Conservation (phyloP, 2,329 filamentous ascomycete species). For the Cladorrhinum sp. region DNA sequence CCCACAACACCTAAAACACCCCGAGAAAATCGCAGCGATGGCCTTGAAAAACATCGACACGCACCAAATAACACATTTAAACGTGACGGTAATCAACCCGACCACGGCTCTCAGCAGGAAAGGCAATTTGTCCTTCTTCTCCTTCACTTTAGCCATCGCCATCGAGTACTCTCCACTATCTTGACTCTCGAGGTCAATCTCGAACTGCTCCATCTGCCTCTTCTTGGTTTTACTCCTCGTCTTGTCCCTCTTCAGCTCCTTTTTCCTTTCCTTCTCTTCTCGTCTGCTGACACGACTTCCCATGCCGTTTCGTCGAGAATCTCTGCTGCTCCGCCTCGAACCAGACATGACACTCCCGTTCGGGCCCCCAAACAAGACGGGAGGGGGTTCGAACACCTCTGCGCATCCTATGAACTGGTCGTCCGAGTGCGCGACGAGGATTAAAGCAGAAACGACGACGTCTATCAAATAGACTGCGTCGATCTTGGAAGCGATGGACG, state of each 20-base stretch:
- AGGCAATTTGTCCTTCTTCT: slow-evolving; percentile 48
- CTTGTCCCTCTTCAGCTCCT: slow-evolving; percentile 29
- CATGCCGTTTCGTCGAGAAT: slow-evolving; percentile 33
- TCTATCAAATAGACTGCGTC: slow-evolving; percentile 62
- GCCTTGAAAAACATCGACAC: slow-evolving; percentile 56
- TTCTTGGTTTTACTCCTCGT: slow-evolving; percentile 33
- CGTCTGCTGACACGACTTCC: slow-evolving; percentile 20
- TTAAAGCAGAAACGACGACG: slow-evolving; percentile 57
- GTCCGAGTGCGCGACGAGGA: slow-evolving; percentile 58
- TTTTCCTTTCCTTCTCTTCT: slow-evolving; percentile 21
- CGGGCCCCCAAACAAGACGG: slow-evolving; percentile 31
- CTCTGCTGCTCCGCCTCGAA: slow-evolving; percentile 27
- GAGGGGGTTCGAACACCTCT: slow-evolving; percentile 60
- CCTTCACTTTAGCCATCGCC: slow-evolving; percentile 37
- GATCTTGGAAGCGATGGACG: slow-evolving; percentile 56
- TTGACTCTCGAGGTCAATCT: slow-evolving; percentile 63
- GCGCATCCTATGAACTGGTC: slow-evolving; percentile 46
- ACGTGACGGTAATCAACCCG: slow-evolving; percentile 50
- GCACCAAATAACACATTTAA: slow-evolving; percentile 59
- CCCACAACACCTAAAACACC: slow-evolving; percentile 24
- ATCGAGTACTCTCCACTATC: slow-evolving; percentile 41
- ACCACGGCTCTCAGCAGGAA: slow-evolving; percentile 47
- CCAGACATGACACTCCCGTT: slow-evolving; percentile 23
- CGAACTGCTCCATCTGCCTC: slow-evolving; percentile 53
- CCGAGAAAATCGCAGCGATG: too few species aligned